Percentiles rank a stretch among this genome's conserved stretches.
phyloP scores from a whole-genome alignment of 352 stramenopile species.

The Pythium oligandrum region DNA sequence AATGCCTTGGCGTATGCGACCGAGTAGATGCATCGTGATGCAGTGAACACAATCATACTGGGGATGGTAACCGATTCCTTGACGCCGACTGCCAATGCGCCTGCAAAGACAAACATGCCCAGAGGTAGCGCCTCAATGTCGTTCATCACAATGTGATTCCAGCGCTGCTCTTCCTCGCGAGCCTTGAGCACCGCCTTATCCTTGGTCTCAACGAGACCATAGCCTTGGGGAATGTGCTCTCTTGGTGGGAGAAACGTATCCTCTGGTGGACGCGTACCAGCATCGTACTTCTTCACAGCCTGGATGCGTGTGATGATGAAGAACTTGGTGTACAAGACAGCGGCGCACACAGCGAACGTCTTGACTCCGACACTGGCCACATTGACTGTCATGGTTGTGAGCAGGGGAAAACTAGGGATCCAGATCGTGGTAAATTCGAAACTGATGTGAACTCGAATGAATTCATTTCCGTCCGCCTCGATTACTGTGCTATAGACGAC shows the following conservation, averaged over 20 bases:
- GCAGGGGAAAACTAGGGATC: too few species aligned
- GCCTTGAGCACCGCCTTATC: neutral
- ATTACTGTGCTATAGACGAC: too few species aligned
- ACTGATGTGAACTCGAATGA: too few species aligned
- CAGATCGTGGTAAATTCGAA: too few species aligned
- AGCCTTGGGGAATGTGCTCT: neutral
- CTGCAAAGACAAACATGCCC: neutral
- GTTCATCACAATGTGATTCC: slow-evolving; percentile 23
- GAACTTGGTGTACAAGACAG: slow-evolving; percentile 16
- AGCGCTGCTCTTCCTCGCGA: slow-evolving; percentile 28
- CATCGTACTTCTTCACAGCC: slow-evolving; percentile 9
- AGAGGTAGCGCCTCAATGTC: slow-evolving; percentile 7
- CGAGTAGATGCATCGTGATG: slow-evolving; percentile 3
- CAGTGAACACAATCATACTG: slow-evolving; percentile 10
- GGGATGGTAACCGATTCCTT: neutral
- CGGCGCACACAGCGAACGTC: slow-evolving; percentile 8
- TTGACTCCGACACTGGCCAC: neutral
- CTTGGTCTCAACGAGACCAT: neutral
- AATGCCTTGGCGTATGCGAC: slow-evolving; percentile 5
- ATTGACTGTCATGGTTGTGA: too few species aligned
- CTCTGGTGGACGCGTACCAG: slow-evolving; percentile 10
- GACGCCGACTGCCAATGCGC: neutral
- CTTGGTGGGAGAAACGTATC: slow-evolving; percentile 6
- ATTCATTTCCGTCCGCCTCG: too few species aligned
- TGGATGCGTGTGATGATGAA: slow-evolving; percentile 7